Evolutionary conservation across 2,329 filamentous ascomycete genomes (phyloP), one percentile per base, ranked within the genome.

Genomic region (Pleoardoris graminearum): DNA sequence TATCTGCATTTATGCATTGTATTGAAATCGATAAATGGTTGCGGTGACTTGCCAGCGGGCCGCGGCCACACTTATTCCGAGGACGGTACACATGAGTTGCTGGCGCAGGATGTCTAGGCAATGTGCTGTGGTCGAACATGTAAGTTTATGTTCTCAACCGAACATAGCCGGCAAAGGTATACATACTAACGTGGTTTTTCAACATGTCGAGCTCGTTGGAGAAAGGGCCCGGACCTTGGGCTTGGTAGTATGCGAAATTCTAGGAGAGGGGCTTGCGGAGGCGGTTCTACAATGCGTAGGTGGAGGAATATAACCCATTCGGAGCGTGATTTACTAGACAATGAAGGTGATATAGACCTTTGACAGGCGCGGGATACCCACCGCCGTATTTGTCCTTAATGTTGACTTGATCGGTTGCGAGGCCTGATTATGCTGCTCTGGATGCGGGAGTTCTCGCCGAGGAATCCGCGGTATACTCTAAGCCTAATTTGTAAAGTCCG

Each of bases 21-120:
- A 57, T 84, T 83, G 69, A 86, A 86, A 63, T 86, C 83, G 1
- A 84, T 81, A 55, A 83, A 86, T 0, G 83, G 77, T 37, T 73
- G 69, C 0, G 82, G 76, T 0, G 79, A 76, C 7, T 75, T 67
- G 1, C 74, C 60, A 1, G 82, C 77, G 23, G 71, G 68, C 42
- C 82, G 73, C 10, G 79, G 79, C 84, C 84, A 86, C 1, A 86
- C 78, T 59, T 87, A 83, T 7, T 83, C 83, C 0, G 86, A 73
- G 84, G 32, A 81, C 74, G 22, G 79, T 82, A 66, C 84, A 87
- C 82, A 86, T 86, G 21, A 87, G 74, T 16, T 85, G 81, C 61
- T 87, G 84, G 1, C 84, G 82, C 37, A 86, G 57, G 4, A 81
- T 82, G 54, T 87, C 85, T 17, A 86, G 75, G 49, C 85, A 87